Base-by-base conservation (phyloP, 2,329 filamentous ascomycete genomes). In the Dothistroma pini region DNA sequence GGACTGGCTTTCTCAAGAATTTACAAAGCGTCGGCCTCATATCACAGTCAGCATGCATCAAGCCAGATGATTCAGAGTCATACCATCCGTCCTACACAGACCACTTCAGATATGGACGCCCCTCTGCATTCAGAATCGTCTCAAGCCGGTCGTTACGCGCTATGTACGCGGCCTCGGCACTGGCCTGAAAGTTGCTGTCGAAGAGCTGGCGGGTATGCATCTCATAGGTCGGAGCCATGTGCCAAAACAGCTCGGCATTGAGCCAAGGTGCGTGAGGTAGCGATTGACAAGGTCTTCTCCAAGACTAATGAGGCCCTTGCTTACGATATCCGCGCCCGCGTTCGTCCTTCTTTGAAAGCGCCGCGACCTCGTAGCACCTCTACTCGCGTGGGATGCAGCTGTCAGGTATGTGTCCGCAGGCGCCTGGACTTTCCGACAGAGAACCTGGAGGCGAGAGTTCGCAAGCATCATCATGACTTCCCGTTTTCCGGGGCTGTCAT, bases 251-350 rank as follows among this genome's bases (percentile, higher is more conserved):
- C 54, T 47, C 54, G 8, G 54, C 34, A 16, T 56, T 41, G 35
- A 56, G 47, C 35, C 54, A 34, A 81, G 75, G 44, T 78, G 74
- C 32, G 73, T 72, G 5, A 79, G 66, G 61, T 79, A 81, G 31
- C 77, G 71, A 19, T 72, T 69, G 19, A 79, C 75, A 1, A 81
- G 69, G 16, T 72, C 69, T 31, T 78, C 76, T 53, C 77, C 74
- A 4, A 77, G 55, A 22, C 73, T 76, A 22, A 84, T 70, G 8
- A 80, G 70, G 8, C 81, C 81, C 51, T 78, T 75, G 1, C 80
- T 81, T 53, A 83, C 81, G 63, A 83, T 80, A 68, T 84, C 82
- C 49, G 66, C 59, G 78, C 53, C 22, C 76, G 62, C 80, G 77
- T 51, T 74, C 71, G 60, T 78, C 75, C 59, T 77, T 73, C 54